Conservation (phyloP, 768 basidiomycete genomes). For the Amanita polypyramis region DNA sequence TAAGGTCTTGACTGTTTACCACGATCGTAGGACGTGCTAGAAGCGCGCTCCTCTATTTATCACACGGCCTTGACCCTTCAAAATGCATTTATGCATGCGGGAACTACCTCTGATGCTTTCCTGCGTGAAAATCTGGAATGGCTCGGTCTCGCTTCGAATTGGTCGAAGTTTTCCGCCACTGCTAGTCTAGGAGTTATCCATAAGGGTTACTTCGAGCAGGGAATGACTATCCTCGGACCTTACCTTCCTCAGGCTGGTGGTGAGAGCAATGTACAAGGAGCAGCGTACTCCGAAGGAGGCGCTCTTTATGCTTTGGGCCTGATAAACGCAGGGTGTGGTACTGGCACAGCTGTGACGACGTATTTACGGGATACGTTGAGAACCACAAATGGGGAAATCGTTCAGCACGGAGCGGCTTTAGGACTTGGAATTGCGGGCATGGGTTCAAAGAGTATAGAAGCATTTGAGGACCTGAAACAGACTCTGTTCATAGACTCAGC, state of each 20-base stretch:
- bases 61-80: slow-evolving; percentile 94
- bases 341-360: slow-evolving; percentile 61
- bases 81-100: slow-evolving; percentile 98
- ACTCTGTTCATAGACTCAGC: slow-evolving; percentile 91
- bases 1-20: slow-evolving; percentile 4
- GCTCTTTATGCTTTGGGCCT: slow-evolving; percentile 92
- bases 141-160: slow-evolving; percentile 90
- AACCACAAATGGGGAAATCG: slow-evolving; percentile 69
- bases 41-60: slow-evolving; percentile 92
- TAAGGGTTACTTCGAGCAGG: slow-evolving; percentile 92
- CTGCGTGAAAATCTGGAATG: slow-evolving; percentile 95
- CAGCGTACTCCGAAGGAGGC: slow-evolving; percentile 90
- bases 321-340: slow-evolving; percentile 88
- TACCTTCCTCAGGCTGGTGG: slow-evolving; percentile 78
- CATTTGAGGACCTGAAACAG: slow-evolving; percentile 87
- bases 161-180: slow-evolving; percentile 98
- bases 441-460: slow-evolving; percentile 80
- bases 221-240: slow-evolving; percentile 84
- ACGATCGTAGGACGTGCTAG: slow-evolving; percentile 65
- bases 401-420: slow-evolving; percentile 94
- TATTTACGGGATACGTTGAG: slow-evolving; percentile 78
- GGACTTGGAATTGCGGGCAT: slow-evolving; percentile 95
- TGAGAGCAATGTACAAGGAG: slow-evolving; percentile 68
- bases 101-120: slow-evolving; percentile 91
- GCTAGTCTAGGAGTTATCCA: slow-evolving; percentile 96